Base-by-base conservation (phyloP, 106 monocot species). In the Allium fistulosum region DNA sequence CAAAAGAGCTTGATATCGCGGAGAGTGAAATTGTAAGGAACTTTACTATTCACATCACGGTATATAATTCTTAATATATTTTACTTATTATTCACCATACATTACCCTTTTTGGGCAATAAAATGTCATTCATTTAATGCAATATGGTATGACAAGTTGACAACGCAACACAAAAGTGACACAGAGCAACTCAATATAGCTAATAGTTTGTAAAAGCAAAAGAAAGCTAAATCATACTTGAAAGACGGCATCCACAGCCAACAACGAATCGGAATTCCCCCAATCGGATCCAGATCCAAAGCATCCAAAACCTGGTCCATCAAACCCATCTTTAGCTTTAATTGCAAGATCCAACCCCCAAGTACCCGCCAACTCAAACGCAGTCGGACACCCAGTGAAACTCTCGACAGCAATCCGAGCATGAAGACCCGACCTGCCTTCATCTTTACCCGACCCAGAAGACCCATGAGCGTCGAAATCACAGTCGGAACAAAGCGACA, bases 361-460 rank as follows among this genome's bases (percentile, higher is more conserved):
- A 15, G 65, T 27, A 27, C 76, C 69, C 45, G 94, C 90, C 56
- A 94, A 80, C 57, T 81, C 74, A 46, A 74, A 62, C 26, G 85
- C 79, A 2, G 79, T 61, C 22, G 94, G 94, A 72, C 76, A 76
- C 55, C 83, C 94, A 26, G 80, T 83, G 91, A 91, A 91, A 26
- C 67, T 61, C 59, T 91, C 83, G 51, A 91, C 64, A 27, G 66
- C 47, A 6, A n/a, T 15, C 11, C 58, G 65, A 6, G 48, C 27
- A 26, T 65, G 66, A 7, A 50, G 7, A 16, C 7, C 62, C 59
- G 49, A 15, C 55, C 53, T 15, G 53, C 53, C 15, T 15, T 11
- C 53, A 55, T 69, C 53, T 8, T 49, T 17, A 4, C 12, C 48
- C 4, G n/a, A 37, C 11, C 49, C 68, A 15, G 47, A 45, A 8